Evolutionary conservation across 1,139 yeast genomes (phyloP).

Genomic region (Kurtzmaniella natalensis): DNA sequence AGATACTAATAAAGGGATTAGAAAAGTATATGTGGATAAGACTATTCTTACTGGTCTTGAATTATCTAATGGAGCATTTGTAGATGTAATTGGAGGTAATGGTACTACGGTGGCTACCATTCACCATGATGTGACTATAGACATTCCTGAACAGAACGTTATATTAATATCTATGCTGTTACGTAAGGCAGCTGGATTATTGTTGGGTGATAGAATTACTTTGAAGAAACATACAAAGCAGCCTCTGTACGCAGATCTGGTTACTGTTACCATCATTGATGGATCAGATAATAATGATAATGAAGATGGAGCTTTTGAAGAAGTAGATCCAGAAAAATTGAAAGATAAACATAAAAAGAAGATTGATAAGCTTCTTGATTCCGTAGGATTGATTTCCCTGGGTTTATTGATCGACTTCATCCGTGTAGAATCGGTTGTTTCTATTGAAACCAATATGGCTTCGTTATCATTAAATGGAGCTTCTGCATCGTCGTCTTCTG

Average conservation of each 20-base stretch:
- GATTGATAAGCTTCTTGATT: constrained; percentile 38
- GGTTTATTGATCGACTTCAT: constrained; percentile 34
- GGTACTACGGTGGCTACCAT: constrained; percentile 45
- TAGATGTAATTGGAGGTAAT: constrained; percentile 46
- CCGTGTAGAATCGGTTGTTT: constrained; percentile 5
- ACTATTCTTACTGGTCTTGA: constrained; percentile 53
- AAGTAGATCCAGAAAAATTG: neutral
- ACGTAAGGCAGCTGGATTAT: constrained; percentile 51
- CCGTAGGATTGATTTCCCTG: constrained; percentile 53
- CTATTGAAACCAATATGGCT: constrained; percentile 11
- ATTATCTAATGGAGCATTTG: constrained; percentile 50
- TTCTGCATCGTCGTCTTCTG: constrained; percentile 10
- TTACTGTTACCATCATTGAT: constrained; percentile 13
- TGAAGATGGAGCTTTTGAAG: constrained; percentile 3
- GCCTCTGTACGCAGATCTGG: constrained; percentile 45
- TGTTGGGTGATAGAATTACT: constrained; percentile 70
- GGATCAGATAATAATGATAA: constrained; percentile 7
- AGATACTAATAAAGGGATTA: constrained; percentile 21
- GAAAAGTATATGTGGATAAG: constrained; percentile 47
- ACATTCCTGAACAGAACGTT: constrained; percentile 41
- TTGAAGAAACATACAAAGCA: constrained; percentile 42
- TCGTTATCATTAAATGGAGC: constrained; percentile 1
- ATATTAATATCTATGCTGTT: constrained; percentile 46
- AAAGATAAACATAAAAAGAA: too few relatives aligned
- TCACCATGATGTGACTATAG: constrained; percentile 30